Evolutionary conservation across 257 asterid species (phyloP), one percentile per base, ranked within the genome.

Genomic region (Nicotiana undulata): DNA sequence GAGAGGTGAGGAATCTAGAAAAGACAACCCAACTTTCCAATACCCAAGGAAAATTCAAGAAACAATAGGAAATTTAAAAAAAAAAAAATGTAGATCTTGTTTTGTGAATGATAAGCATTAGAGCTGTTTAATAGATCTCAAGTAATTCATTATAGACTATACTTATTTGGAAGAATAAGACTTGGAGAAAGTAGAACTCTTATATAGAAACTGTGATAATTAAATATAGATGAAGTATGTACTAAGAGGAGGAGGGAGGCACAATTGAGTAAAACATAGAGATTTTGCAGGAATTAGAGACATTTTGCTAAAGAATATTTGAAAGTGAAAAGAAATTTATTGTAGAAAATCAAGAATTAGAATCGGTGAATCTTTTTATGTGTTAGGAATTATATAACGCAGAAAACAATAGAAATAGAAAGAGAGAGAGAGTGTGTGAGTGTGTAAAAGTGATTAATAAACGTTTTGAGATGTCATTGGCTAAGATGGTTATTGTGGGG

Each of bases 1-100:
- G 37, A 75, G 84, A 80, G 87, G 87, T 77, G 85, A 66, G 90
- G 98, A 92, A 91, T 94, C 95, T 88, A 76, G 83, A 85, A 88
- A 88, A 89, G 92, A 79, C 84, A 17, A 59, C 59, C 76, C 65
- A 82, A 83, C 92, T 90, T 90, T 88, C 94, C 94, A 83, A 83
- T 82, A 70, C 84, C 88, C 84, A 85, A 85, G 90, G 91, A 75
- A 75, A 87, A 76, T 86, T 83, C 80, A 24, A 70, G 61, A 79
- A 83, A 76, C 81, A 17, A 81, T 52, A 63, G 75, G 55, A 13
- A 13, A 49, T n/a, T n/a, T n/a, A n/a, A n/a, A n/a, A n/a, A 29
- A 78, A 79, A 80, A 67, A 77, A 60, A 66, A 77, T 60, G 81
- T 46, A 85, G 91, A 89, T 85, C 89, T 90, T 85, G 86, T 76